Evolutionary conservation across 495 filamentous ascomycete genomes (phyloP).

Genomic region (Talaromyces stipitatus): DNA sequence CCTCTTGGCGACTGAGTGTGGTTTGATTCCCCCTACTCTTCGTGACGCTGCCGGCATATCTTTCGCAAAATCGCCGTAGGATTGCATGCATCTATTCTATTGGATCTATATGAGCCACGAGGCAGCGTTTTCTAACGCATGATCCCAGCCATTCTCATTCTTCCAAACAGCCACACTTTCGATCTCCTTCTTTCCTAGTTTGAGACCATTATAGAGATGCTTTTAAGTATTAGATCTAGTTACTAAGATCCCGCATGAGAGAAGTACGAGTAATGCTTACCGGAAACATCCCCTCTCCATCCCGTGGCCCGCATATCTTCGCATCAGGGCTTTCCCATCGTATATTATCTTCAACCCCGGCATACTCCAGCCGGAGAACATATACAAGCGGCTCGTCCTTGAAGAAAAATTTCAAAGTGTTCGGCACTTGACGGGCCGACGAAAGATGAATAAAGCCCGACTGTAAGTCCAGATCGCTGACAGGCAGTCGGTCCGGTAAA

Average conservation of each 20-base stretch:
- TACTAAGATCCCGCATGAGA: slow-evolving; percentile 1
- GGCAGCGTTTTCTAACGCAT: slow-evolving; percentile 27
- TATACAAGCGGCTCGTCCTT: slow-evolving; percentile 66
- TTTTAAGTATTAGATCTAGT: slow-evolving; percentile 8
- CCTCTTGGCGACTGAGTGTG: slow-evolving; percentile 29
- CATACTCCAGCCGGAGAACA: slow-evolving; percentile 69
- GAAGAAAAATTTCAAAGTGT: slow-evolving; percentile 57
- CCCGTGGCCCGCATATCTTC: slow-evolving; percentile 31
- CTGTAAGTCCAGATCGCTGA: slow-evolving; percentile 33
- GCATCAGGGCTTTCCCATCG: slow-evolving; percentile 37
- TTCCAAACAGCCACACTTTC: slow-evolving; percentile 37
- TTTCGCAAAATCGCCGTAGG: too few species aligned
- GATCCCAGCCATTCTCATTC: slow-evolving; percentile 40
- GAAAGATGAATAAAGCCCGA: slow-evolving; percentile 39
- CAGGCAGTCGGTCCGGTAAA: slow-evolving; percentile 31
- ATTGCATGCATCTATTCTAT: not conserved
- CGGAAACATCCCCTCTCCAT: slow-evolving; percentile 37
- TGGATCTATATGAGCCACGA: slow-evolving; percentile 29
- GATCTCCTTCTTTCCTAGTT: slow-evolving; percentile 33
- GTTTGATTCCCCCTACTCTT: not conserved
- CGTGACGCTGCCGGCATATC: not conserved
- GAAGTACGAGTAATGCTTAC: slow-evolving; percentile 14
- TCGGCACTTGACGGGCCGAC: slow-evolving; percentile 30
- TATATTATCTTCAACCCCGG: slow-evolving; percentile 36
- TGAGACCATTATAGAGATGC: slow-evolving; percentile 41